phyloP scores from a whole-genome alignment of 2,329 filamentous ascomycete genomes.

The Phaeosphaeriaceae sp. region DNA sequence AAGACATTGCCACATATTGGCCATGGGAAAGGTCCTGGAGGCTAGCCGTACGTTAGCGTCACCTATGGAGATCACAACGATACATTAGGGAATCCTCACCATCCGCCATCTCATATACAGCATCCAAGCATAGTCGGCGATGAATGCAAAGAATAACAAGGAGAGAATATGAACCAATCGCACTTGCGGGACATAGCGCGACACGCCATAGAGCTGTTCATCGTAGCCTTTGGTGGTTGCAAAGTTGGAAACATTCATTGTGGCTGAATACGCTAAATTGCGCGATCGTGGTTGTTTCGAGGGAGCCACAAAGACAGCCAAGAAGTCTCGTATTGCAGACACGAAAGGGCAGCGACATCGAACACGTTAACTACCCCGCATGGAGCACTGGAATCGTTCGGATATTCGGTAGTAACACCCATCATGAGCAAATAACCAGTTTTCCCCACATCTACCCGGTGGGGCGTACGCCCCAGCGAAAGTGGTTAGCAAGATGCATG shows the following conservation, averaged over 20 bases:
- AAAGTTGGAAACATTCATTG: not conserved
- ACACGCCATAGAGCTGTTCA: not conserved
- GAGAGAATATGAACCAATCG: not conserved
- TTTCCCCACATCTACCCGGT: not conserved
- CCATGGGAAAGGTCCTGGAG: slow-evolving; percentile 62
- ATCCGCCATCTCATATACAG: slow-evolving; percentile 58
- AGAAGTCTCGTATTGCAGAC: no score
- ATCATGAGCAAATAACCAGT: no score
- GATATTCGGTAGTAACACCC: no score
- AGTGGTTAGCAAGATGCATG: not conserved
- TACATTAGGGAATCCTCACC: slow-evolving; percentile 30
- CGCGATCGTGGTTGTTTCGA: not conserved
- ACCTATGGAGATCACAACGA: not conserved
- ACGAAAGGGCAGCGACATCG: no score
- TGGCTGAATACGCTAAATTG: not conserved
- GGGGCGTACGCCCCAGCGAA: not conserved
- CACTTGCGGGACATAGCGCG: not conserved
- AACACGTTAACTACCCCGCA: not conserved
- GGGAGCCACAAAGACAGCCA: not conserved
- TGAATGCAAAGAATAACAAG: not conserved
- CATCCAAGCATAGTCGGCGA: slow-evolving; percentile 58
- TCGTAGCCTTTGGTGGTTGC: not conserved
- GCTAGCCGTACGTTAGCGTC: slow-evolving; percentile 41
- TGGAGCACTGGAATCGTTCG: not conserved
- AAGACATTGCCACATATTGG: slow-evolving; percentile 65